Conservation (phyloP, 164 flowering plant genomes). For the Warburgia ugandensis region DNA sequence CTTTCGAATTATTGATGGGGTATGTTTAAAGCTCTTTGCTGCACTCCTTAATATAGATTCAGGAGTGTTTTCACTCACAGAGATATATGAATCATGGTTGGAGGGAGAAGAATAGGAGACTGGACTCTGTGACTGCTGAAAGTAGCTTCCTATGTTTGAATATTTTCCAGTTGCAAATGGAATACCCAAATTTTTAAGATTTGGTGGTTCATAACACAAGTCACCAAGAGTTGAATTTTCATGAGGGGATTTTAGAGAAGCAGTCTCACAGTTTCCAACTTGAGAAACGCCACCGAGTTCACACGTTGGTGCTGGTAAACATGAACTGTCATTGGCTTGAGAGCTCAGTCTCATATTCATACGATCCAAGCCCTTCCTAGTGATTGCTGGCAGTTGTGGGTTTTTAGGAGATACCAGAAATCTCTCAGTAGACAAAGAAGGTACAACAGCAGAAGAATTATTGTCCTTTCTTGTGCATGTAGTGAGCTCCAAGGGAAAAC, state of each 20-base stretch:
- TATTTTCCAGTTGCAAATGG: background rate
- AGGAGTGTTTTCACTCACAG: slow-evolving; percentile 19
- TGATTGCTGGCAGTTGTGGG: slow-evolving; percentile 5
- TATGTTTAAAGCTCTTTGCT: slow-evolving; percentile 31
- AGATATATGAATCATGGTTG: slow-evolving; percentile 3
- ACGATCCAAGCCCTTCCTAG: slow-evolving; percentile 4
- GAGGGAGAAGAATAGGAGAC: slow-evolving; percentile 17
- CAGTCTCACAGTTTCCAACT: slow-evolving; percentile 11
- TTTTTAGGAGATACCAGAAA: slow-evolving; percentile 20
- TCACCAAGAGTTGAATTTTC: slow-evolving; percentile 9
- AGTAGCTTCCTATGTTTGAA: slow-evolving; percentile 4
- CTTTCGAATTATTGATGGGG: slow-evolving; percentile 50
- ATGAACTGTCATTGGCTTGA: slow-evolving; percentile 14
- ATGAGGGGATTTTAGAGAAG: slow-evolving; percentile 4
- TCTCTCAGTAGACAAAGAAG: slow-evolving; percentile 10
- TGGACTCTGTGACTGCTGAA: slow-evolving; percentile 9
- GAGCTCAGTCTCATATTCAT: slow-evolving; percentile 7
- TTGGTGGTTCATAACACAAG: slow-evolving; percentile 20
- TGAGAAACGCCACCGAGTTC: slow-evolving; percentile 13
- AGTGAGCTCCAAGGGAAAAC: slow-evolving; percentile 1
- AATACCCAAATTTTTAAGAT: slow-evolving; percentile 2
- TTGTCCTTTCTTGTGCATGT: background rate
- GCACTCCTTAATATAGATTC: slow-evolving; percentile 36
- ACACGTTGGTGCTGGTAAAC: slow-evolving; percentile 5
- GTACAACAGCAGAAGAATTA: slow-evolving; percentile 5